A percentile compares a stretch with the other conserved stretches of the same genome.
Conservation (phyloP, 192 early-diverging fungal species). For the Oehlia diaphana region DNA sequence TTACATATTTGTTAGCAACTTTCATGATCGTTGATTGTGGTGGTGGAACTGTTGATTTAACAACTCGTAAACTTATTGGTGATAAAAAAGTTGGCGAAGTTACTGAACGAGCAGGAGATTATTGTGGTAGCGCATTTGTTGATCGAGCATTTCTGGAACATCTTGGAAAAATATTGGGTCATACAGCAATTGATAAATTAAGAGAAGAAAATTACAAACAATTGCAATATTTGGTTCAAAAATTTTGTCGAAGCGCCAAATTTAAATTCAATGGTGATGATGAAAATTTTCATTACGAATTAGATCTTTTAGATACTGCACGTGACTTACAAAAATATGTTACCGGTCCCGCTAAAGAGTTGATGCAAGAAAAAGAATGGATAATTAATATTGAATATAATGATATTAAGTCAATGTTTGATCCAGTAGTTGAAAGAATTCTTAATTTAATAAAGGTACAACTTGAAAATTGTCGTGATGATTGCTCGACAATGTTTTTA, state of each 20-base stretch:
- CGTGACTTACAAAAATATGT: constrained; percentile 13
- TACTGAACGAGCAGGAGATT: constrained; percentile 48
- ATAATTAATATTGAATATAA: constrained; percentile 11
- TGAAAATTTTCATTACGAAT: not conserved
- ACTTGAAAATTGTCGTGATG: constrained; percentile 38
- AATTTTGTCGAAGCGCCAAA: constrained; percentile 11
- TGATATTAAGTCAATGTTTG: constrained; percentile 40
- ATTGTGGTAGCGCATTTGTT: constrained; percentile 49
- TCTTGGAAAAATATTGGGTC: not conserved
- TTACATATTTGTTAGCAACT: not conserved
- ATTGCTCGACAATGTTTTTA: constrained; percentile 51
- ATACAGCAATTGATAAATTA: not conserved
- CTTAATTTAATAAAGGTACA: constrained; percentile 54
- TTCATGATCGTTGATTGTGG: constrained; percentile 46
- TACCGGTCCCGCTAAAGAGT: not conserved
- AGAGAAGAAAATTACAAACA: constrained; percentile 4
- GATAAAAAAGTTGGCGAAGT: constrained; percentile 42
- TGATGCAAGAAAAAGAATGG: constrained; percentile 20
- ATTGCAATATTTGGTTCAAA: constrained; percentile 7
- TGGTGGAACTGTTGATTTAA: constrained; percentile 46
- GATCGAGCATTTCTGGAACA: constrained; percentile 31
- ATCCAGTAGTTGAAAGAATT: constrained; percentile 55
- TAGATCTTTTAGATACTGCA: constrained; percentile 1
- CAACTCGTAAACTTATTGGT: not conserved
- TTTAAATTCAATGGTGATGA: not conserved